Percentiles rank a stretch among this genome's conserved stretches.
phyloP scores from a whole-genome alignment of 768 basidiomycete species.

The Lanmaoa pseudosensibilis region DNA sequence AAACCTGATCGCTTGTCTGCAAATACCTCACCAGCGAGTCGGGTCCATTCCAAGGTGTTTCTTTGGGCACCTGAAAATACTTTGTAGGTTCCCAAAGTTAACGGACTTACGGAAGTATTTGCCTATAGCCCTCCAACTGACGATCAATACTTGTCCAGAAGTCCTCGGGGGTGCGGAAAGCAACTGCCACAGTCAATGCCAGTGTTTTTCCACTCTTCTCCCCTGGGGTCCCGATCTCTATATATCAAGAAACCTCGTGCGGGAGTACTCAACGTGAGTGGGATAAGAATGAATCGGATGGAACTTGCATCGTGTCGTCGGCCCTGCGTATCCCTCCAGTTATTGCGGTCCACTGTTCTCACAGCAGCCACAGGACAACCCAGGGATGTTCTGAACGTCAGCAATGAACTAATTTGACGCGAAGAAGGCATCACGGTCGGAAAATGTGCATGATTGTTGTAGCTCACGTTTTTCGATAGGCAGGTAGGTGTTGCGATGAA shows the following conservation, averaged over 20 bases:
- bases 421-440: background rate
- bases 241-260: background rate
- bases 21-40: background rate
- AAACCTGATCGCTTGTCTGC: background rate
- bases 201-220: background rate
- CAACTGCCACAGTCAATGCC: background rate
- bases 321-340: background rate
- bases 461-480: background rate
- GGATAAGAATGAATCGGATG: background rate
- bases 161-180: background rate
- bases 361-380: background rate
- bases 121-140: background rate
- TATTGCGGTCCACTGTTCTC: background rate
- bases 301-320: background rate
- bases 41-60: background rate
- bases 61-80: background rate
- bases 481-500: background rate
- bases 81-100: conserved; percentile 1
- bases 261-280: background rate
- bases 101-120: background rate
- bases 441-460: background rate
- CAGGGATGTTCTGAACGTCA: background rate
- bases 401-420: background rate
- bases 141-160: background rate
- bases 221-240: background rate